phyloP scores from a whole-genome alignment of 2,329 filamentous ascomycete genomes.

The Cercospora zeae-maydis region DNA sequence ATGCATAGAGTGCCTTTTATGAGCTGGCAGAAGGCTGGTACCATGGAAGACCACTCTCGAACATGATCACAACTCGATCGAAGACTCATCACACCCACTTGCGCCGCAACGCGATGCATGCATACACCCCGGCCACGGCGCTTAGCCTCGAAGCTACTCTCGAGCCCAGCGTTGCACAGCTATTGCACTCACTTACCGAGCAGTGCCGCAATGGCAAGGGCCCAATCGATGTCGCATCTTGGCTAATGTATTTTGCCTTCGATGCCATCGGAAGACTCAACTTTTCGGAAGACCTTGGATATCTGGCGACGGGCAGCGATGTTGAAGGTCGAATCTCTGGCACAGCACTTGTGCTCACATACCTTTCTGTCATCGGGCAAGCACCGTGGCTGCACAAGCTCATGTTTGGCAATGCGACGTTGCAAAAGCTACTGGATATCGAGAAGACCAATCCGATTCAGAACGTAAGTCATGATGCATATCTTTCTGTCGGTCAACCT shows the following conservation, averaged over 20 bases:
- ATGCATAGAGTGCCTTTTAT: background rate
- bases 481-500: background rate
- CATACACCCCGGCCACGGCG: background rate
- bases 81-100: background rate
- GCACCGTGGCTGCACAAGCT: background rate
- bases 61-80: background rate
- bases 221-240: background rate
- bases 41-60: background rate
- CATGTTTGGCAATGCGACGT: background rate
- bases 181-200: background rate
- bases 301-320: constrained; percentile 12
- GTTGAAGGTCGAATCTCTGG: background rate
- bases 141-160: background rate
- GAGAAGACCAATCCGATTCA: background rate
- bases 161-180: background rate
- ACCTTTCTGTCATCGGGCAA: background rate
- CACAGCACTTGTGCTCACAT: background rate
- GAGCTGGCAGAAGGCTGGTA: background rate
- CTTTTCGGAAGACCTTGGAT: constrained; percentile 15
- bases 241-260: background rate
- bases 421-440: background rate
- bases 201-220: background rate
- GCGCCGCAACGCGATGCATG: background rate
- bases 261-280: constrained; percentile 1
- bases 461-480: background rate